Evolutionary conservation across 305 asterid species (phyloP), one percentile per base, ranked within the genome.

Genomic region (Lippia alba): DNA sequence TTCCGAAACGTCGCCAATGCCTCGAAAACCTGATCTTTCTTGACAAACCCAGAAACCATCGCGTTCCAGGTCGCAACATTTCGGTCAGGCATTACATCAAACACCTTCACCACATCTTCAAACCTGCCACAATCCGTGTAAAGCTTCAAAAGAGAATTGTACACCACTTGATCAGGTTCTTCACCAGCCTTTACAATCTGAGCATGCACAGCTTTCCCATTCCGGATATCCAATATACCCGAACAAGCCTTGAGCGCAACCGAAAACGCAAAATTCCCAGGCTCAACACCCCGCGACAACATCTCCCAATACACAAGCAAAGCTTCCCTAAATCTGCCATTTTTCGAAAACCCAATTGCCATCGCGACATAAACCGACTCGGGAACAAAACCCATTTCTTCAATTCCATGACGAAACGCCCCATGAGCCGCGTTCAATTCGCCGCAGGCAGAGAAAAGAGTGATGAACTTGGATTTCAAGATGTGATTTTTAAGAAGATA

Each of bases 11-110:
- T 75, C 32, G 74, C 82, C 20, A 82, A 73, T 30, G 83, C 89
- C 82, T 72, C 84, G 17, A 74, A 69, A 12, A 81, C 67, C 65
- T 66, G 77, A 49, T 72, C 79, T 75, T 71, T 84, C 76, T 74
- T 75, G 16, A 80, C 69, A 36, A 82, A 51, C 32, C 83, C 78
- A 6, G 61, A 66, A 48, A 86, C 65, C 73, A 81, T 66, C 0
- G 85, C 78, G 20, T 82, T 80, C 92, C 92, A 86, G 12, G 83
- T 77, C 0, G 74, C 85, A 32, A 84, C 69, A 81, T 87, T 76
- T 79, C 88, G 74, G n/a, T 64, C 76, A 14, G 90, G 85, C 90
- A 87, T 87, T 36, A 71, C 70, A 50, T 84, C 88, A 67, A 87
- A 87, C 83, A 84, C 61, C 70, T 61, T 71, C 12, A 76, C 10